These are phyloP conservation scores for Phytophthora parvispora DNA, from an alignment of 352 stramenopile genomes.

Conservation along the genomic window DNA sequence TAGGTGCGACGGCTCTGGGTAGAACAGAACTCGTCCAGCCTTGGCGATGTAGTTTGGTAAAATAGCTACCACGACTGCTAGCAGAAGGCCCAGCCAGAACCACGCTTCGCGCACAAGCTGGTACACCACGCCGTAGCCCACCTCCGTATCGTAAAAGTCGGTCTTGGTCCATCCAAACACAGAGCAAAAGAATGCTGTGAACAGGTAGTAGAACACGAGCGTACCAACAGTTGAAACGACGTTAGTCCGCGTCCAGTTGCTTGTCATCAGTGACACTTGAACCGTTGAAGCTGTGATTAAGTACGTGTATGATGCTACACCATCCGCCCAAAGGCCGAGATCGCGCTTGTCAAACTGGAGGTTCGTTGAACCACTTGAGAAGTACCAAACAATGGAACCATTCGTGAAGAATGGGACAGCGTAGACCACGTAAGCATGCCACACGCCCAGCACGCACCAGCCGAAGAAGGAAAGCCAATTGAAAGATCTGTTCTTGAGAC, in stretches of 20 bases:
- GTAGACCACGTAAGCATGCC: constrained; percentile 92
- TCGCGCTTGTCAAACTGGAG: constrained; percentile 78
- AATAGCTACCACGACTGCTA: constrained; percentile 65
- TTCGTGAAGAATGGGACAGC: constrained; percentile 88
- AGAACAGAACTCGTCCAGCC: constrained; percentile 88
- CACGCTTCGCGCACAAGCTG: constrained; percentile 76
- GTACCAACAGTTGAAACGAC: constrained; percentile 80
- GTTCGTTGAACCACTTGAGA: constrained; percentile 57
- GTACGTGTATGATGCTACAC: constrained; percentile 88
- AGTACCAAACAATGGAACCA: constrained; percentile 89
- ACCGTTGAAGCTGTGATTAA: constrained; percentile 88
- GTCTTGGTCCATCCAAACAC: constrained; percentile 80
- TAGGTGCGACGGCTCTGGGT: constrained; percentile 89
- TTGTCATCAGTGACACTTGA: constrained; percentile 91
- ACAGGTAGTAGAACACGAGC: constrained; percentile 89
- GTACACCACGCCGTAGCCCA: constrained; percentile 70
- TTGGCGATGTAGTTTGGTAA: constrained; percentile 92
- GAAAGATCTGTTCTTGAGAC: constrained; percentile 90
- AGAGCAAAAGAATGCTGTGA: constrained; percentile 87
- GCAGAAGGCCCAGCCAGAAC: constrained; percentile 87
- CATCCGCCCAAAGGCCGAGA: constrained; percentile 81
- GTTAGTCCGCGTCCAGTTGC: constrained; percentile 89
- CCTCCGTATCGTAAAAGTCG: constrained; percentile 87
- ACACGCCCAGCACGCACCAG: constrained; percentile 87
- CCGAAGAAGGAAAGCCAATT: constrained; percentile 92